Evolutionary conservation across 2,329 filamentous ascomycete genomes (phyloP), one percentile per base, ranked within the genome.

Genomic region (Purpureocillium takamizusanense): DNA sequence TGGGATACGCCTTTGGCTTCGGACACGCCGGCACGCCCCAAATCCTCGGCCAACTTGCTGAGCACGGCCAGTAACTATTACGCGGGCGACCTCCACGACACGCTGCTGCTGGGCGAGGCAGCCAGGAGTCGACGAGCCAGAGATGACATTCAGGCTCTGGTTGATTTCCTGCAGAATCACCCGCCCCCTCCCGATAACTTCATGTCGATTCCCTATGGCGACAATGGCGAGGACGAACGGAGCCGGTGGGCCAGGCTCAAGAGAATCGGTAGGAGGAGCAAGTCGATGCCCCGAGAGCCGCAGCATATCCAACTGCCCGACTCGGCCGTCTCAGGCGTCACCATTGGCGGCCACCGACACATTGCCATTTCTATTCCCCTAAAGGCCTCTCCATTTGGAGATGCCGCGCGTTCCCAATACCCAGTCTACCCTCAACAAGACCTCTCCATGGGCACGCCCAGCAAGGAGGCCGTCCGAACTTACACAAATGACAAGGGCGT

Each of bases 341-440:
- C 74, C 0, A 69, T 55, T 7, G 66, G 61, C 3, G 75, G 75
- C 2, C 62, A 74, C 49, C 64, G 71, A 4, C 70, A 79, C 47
- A 78, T 80, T 45, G 72, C 74, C 41, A 79, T 79, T 37, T 77
- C 74, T 0, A 77, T 79, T 33, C 75, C 76, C 2, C 42, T 69
- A 11, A 65, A 74, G 45, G 59, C 72, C 41, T 66, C 64, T 5
- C 64, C 71, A 16, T 55, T 69, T 32, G 61, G 59, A 3, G 44
- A 48, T 28, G 47, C 45, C 25, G 50, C 52, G 15, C 50, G 52
- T 34, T 53, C 59, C 7, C 59, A 63, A 40, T 59, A 61, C 39
- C 57, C 59, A 10, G 48, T 60, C 13, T 54, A 52, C 30, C 44
- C 38, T 39, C 46, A 25, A 38, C 48, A 12, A 46, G 46, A 27